These are phyloP conservation scores for Aspergillus carbonarius DNA, from an alignment of 2,329 filamentous ascomycete species.

Conservation along the genomic window DNA sequence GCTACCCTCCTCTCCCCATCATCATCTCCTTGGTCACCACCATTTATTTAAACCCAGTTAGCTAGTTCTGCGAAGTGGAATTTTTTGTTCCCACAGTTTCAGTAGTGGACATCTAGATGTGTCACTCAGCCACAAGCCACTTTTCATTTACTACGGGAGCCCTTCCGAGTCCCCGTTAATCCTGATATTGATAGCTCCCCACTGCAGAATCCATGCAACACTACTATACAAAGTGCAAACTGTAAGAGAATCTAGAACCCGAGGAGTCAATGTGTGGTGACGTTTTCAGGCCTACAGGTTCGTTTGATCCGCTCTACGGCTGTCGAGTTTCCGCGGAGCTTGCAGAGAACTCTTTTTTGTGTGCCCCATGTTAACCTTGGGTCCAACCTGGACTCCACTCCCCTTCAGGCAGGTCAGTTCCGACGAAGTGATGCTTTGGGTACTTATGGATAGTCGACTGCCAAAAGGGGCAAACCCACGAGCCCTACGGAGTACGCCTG, in stretches of 20 bases:
- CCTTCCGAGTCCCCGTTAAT: neutral
- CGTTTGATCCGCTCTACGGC: no score
- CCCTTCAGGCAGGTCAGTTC: neutral
- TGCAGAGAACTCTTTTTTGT: neutral
- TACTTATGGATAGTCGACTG: neutral
- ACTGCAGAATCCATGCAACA: neutral
- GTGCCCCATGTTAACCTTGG: neutral
- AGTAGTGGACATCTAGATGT: no score
- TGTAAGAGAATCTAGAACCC: neutral
- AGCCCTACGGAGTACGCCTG: neutral
- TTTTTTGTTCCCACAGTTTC: no score
- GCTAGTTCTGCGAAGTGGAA: no score
- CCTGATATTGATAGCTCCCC: neutral
- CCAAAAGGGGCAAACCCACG: neutral
- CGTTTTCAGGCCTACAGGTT: neutral
- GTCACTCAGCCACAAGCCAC: no score
- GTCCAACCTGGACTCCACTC: neutral
- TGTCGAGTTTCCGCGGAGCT: neutral
- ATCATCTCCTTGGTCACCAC: neutral
- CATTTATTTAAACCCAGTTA: neutral
- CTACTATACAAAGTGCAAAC: no score
- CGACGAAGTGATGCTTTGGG: neutral
- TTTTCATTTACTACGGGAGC: no score
- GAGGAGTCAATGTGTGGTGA: neutral
- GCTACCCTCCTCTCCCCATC: neutral